Evolutionary conservation across 2,329 filamentous ascomycete species (phyloP), one percentile per base, ranked within the genome.

Genomic region (Mycosphaerella sp.): DNA sequence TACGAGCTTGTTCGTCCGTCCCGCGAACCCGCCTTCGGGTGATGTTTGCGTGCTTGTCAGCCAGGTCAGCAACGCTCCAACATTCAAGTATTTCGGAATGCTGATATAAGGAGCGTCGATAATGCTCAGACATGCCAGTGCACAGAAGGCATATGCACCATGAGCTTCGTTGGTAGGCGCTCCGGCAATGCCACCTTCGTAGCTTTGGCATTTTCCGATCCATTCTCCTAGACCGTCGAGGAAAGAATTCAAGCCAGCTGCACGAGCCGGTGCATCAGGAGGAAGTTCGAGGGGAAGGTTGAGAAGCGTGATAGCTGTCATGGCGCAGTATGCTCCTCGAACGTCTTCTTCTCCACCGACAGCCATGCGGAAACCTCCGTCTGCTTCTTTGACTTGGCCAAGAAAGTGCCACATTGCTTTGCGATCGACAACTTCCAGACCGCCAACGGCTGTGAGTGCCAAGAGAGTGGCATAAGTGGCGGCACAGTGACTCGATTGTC

Each of bases 111-210:
- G 91, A 50, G 84, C 77, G 64, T 87, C 89, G 42, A 97, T 73
- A 58, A 97, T 87, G 63, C 87, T 85, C 49, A 98, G 79, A 70
- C 88, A 94, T 49, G 86, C 93, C 53, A 98, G 74, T 50, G 87
- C 90, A 71, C 91, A 96, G 71, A 97, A 97, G 21, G 91, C 88
- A 73, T 97, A 98, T 58, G 89, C 93, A 55, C 93, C 93, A 71
- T 98, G 93, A 49, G 91, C 93, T 76, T 98, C 93, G 57, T 86
- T 84, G 53, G 85, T 85, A 46, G 90, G 93, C 57, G 85, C 84
- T 50, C 82, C 86, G 58, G 87, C 90, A 60, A 98, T 89, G 43
- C 93, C 93, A 58, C 93, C 93, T 73, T 98, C 93, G 70, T 86
- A 96, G 9, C 88, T 94, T 77, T 97, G 91, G 85, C 91, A 96